These are phyloP conservation scores for Thalassiosira livingstoniorum DNA, from an alignment of 352 stramenopile species.

Conservation along the genomic window DNA sequence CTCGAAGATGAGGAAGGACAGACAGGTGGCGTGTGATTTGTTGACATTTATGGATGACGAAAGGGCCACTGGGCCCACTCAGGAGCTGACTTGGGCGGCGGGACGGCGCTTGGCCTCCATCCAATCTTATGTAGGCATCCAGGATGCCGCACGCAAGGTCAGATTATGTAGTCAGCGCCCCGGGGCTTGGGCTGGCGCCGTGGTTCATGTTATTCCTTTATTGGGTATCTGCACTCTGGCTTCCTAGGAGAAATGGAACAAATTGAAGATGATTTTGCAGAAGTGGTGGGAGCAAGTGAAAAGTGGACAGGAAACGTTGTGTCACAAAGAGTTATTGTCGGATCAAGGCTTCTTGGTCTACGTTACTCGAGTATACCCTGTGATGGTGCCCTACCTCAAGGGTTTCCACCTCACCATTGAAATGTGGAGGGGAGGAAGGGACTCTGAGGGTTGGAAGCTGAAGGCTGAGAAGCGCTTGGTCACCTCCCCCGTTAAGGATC, in stretches of 20 bases:
- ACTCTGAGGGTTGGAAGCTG: slow-evolving; percentile 63
- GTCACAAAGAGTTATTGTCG: slow-evolving; percentile 40
- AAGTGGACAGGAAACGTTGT: slow-evolving; percentile 1
- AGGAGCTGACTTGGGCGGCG: slow-evolving; percentile 19
- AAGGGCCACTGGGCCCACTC: background rate
- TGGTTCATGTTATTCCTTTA: slow-evolving; percentile 29
- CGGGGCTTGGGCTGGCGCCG: slow-evolving; percentile 43
- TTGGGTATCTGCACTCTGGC: slow-evolving; percentile 42
- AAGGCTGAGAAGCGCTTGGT: too few species aligned
- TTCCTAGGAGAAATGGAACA: slow-evolving; percentile 65
- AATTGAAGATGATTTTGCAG: slow-evolving; percentile 20
- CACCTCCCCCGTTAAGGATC: too few species aligned
- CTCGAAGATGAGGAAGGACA: slow-evolving; percentile 13
- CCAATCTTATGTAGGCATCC: background rate
- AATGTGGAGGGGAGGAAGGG: slow-evolving; percentile 45
- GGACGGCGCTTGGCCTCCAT: background rate
- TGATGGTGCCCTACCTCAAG: slow-evolving; percentile 61
- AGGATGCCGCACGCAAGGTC: slow-evolving; percentile 48
- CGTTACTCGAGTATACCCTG: slow-evolving; percentile 42
- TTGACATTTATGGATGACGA: slow-evolving; percentile 53
- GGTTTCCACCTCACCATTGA: slow-evolving; percentile 63
- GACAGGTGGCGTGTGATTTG: slow-evolving; percentile 37
- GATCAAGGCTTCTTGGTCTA: slow-evolving; percentile 65
- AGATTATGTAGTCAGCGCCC: slow-evolving; percentile 20
- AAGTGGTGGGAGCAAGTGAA: slow-evolving; percentile 14